A percentile compares a stretch with the other conserved stretches of the same genome.
These are phyloP conservation scores for Penicillium griseofulvum DNA, from an alignment of 2,329 filamentous ascomycete genomes.

Conservation along the genomic window DNA sequence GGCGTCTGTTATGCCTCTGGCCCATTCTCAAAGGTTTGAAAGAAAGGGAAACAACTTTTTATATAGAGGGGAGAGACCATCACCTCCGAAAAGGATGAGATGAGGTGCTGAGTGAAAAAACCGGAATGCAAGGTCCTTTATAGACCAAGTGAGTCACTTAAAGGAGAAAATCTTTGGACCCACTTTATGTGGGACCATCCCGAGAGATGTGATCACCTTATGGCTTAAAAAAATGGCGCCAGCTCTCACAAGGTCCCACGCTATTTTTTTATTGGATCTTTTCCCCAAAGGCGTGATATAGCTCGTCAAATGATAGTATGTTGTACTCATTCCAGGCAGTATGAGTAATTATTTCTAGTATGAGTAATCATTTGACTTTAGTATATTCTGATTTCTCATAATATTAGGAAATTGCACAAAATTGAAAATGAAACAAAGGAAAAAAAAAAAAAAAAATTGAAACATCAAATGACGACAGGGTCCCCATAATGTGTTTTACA, in stretches of 20 bases:
- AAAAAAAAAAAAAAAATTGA: not conserved
- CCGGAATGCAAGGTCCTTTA: constrained; percentile 10
- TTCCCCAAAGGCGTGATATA: constrained; percentile 16
- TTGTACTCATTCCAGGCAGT: not conserved
- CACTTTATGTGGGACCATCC: constrained; percentile 20
- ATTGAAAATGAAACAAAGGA: not conserved
- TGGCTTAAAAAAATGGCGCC: constrained; percentile 5
- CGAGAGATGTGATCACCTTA: constrained; percentile 16
- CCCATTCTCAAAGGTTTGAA: constrained; percentile 37
- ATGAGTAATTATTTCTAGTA: not conserved
- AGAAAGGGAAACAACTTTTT: constrained; percentile 14
- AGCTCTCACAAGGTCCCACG: constrained; percentile 4
- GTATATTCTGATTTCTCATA: not conserved
- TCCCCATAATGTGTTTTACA: not conserved
- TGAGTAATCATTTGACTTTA: not conserved
- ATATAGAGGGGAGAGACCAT: constrained; percentile 37
- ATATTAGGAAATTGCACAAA: not conserved
- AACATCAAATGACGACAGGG: constrained; percentile 6
- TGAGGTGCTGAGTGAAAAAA: constrained; percentile 26
- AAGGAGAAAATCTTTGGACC: constrained; percentile 10
- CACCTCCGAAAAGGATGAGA: constrained; percentile 39
- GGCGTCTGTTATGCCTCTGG: constrained; percentile 48
- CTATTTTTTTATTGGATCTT: constrained; percentile 1
- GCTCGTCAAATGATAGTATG: constrained; percentile 2
- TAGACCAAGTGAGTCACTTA: constrained; percentile 23